These are phyloP conservation scores for Lolium rigidum DNA, from an alignment of 176 grass and related monocot species.

Conservation along the genomic window DNA sequence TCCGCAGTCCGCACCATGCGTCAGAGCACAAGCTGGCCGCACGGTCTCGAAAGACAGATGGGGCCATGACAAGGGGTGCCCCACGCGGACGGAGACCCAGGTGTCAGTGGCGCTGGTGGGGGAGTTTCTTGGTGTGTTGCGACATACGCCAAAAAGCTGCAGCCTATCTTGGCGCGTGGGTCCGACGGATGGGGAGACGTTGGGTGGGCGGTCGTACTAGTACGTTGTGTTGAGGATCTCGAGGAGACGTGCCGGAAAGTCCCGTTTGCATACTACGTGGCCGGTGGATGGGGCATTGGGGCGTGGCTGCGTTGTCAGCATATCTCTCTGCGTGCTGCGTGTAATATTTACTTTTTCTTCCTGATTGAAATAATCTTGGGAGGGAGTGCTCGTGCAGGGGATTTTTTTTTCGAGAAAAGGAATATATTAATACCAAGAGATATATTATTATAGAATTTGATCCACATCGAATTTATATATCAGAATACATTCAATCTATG, in stretches of 20 bases:
- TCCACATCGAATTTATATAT: no score
- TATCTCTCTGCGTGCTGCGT: not conserved
- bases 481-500: no score
- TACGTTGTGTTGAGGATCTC: not conserved
- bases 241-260: not conserved
- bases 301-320: not conserved
- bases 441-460: no score
- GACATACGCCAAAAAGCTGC: not conserved
- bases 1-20: no score
- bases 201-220: not conserved
- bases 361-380: no score
- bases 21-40: no score
- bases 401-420: no score
- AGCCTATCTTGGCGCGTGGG: not conserved
- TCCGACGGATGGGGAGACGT: no score
- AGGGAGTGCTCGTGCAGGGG: no score
- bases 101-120: not conserved
- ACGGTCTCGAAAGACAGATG: not conserved
- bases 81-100: not conserved
- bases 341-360: no score
- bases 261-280: no score
- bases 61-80: not conserved
- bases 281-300: not conserved
- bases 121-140: not conserved
- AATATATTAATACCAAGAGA: no score